Evolutionary conservation across 176 grass and related monocot genomes (phyloP).

Genomic region (Aechmea fasciata): DNA sequence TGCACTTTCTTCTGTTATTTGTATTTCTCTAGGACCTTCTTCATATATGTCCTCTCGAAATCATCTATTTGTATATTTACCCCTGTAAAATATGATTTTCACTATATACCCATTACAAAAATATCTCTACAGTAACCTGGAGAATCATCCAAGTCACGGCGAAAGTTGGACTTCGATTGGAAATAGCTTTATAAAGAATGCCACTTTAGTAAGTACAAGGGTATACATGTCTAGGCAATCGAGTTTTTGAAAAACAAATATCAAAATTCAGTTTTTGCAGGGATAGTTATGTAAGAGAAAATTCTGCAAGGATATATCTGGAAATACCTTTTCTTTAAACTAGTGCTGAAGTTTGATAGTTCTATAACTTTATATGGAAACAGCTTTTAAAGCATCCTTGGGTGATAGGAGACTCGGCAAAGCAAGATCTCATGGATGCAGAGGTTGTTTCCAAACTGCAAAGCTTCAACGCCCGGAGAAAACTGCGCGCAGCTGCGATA

Average conservation of each 20-base stretch:
- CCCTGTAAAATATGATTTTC: background rate
- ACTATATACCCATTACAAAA: background rate
- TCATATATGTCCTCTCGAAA: too few species aligned
- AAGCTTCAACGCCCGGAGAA: constrained; percentile 60
- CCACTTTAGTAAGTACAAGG: too few species aligned
- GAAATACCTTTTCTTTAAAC: background rate
- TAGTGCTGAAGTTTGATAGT: background rate
- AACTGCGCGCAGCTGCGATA: constrained; percentile 49
- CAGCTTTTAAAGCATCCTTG: constrained; percentile 59
- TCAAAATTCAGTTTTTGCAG: too few species aligned
- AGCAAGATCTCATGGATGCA: constrained; percentile 54
- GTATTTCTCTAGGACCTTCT: too few species aligned
- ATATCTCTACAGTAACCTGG: too few species aligned
- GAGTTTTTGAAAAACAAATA: too few species aligned
- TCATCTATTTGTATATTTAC: too few species aligned
- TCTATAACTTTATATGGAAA: background rate
- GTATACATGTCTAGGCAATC: too few species aligned
- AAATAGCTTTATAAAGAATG: too few species aligned
- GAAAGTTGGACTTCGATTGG: background rate
- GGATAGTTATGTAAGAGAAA: too few species aligned
- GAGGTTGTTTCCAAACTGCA: constrained; percentile 65
- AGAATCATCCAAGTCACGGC: too few species aligned
- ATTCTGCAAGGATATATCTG: background rate
- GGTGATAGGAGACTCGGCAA: constrained; percentile 59
- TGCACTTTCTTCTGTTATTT: background rate